These are phyloP conservation scores for Rosa hybrid DNA, from an alignment of 331 rosid species.

Conservation along the genomic window DNA sequence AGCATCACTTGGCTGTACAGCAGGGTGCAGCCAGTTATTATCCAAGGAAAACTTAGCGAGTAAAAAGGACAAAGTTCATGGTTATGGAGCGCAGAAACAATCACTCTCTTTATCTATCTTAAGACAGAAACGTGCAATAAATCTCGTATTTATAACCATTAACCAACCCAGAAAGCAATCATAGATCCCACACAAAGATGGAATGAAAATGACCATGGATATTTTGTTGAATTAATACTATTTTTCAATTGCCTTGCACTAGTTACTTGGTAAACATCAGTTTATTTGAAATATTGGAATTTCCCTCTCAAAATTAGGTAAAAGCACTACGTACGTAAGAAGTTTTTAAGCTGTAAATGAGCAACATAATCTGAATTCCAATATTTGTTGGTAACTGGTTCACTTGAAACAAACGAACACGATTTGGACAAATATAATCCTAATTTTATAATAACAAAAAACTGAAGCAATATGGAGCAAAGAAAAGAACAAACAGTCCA, in stretches of 20 bases:
- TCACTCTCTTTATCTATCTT: not conserved
- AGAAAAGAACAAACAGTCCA: not conserved
- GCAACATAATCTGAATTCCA: not conserved
- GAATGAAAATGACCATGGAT: not conserved
- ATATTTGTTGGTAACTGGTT: not conserved
- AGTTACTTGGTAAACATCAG: not conserved
- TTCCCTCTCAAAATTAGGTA: not conserved
- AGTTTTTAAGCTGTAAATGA: not conserved
- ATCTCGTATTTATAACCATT: too few species aligned
- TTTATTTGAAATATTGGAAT: not conserved
- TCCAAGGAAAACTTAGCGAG: too few species aligned
- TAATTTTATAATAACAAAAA: not conserved
- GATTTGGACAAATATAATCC: not conserved
- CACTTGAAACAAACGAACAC: not conserved
- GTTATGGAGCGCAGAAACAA: not conserved
- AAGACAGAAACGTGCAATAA: not conserved
- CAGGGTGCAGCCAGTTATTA: too few species aligned
- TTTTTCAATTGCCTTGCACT: not conserved
- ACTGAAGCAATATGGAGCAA: not conserved
- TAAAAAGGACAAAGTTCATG: too few species aligned
- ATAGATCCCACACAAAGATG: not conserved
- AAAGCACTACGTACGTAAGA: not conserved
- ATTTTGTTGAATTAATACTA: not conserved
- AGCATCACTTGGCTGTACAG: too few species aligned
- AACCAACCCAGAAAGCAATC: not conserved